phyloP scores from a whole-genome alignment of 352 stramenopile species.

The Globisporangium iwayamae region DNA sequence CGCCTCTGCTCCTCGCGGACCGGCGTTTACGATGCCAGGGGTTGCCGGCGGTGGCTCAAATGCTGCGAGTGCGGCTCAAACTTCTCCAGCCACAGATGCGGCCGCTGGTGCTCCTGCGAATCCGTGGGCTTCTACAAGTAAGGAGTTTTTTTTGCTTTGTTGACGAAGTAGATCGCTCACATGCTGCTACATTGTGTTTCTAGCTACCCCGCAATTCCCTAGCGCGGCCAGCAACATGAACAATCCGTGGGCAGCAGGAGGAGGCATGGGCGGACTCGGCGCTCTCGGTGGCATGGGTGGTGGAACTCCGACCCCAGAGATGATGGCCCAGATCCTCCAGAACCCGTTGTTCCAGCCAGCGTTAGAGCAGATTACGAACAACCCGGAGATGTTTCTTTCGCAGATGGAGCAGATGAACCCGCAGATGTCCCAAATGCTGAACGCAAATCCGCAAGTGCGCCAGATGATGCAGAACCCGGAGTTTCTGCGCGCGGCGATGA shows the following conservation, averaged over 20 bases:
- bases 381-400: conserved; percentile 71
- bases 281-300: conserved; percentile 18
- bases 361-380: conserved; percentile 78
- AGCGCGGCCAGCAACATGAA: background rate
- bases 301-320: conserved; percentile 50
- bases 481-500: conserved; percentile 82
- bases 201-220: background rate
- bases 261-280: conserved; percentile 2
- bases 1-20: conserved; percentile 33
- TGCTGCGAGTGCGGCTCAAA: conserved; percentile 21
- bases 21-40: conserved; percentile 84
- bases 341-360: conserved; percentile 85
- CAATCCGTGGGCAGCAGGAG: conserved; percentile 14
- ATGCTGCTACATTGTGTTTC: background rate
- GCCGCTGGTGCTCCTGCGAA: conserved; percentile 31
- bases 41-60: conserved; percentile 43
- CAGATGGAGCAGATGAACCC: conserved; percentile 90
- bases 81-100: conserved; percentile 19
- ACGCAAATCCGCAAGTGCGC: conserved; percentile 85
- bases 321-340: conserved; percentile 85
- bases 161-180: background rate
- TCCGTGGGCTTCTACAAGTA: conserved; percentile 47
- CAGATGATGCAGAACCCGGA: conserved; percentile 89
- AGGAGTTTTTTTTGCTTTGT: background rate
- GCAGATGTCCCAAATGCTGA: conserved; percentile 82